Evolutionary conservation across 139 green algal species (phyloP).

Genomic region (Volvox africanus): DNA sequence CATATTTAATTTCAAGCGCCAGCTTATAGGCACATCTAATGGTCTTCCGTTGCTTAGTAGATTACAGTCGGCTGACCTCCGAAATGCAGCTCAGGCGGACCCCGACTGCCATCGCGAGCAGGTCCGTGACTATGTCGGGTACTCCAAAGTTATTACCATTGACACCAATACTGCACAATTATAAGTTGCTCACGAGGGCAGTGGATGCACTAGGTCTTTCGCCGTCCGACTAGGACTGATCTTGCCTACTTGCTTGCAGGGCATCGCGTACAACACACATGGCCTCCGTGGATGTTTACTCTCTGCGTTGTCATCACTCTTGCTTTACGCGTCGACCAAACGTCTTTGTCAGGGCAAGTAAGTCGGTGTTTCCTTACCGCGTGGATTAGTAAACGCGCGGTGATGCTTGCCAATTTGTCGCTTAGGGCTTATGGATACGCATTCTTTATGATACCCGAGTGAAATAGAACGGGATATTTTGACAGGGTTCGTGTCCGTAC

Average conservation of each 20-base stretch:
- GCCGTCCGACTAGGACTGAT: not conserved
- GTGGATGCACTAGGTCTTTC: slow-evolving; percentile 11
- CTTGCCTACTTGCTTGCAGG: not conserved
- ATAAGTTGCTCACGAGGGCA: not conserved
- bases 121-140: not conserved
- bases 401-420: too few species aligned
- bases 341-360: slow-evolving; percentile 9
- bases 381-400: too few species aligned
- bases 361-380: not conserved
- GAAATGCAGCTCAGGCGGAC: slow-evolving; percentile 29
- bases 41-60: not conserved
- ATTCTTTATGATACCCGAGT: too few species aligned
- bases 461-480: too few species aligned
- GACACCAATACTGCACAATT: not conserved
- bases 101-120: slow-evolving; percentile 2
- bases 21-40: not conserved
- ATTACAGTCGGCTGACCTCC: not conserved
- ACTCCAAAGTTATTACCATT: not conserved
- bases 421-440: too few species aligned
- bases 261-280: not conserved
- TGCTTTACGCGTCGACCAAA: not conserved
- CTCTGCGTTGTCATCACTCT: not conserved
- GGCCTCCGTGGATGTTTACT: too few species aligned
- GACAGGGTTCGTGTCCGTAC: too few species aligned
- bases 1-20: not conserved